Conservation (phyloP, 805 yeast genomes). For the Candida corydali region DNA sequence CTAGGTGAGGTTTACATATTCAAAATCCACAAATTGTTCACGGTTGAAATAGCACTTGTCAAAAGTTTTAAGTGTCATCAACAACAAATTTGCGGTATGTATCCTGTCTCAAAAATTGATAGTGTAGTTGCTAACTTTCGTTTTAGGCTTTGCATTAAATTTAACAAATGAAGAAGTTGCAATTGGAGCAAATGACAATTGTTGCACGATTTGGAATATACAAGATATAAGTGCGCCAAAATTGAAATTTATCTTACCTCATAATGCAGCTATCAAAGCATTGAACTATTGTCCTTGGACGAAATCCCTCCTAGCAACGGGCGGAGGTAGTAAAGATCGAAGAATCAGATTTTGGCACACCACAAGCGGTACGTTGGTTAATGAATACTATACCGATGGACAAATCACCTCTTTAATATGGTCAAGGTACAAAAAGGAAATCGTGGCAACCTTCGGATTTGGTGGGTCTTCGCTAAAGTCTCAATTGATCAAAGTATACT, state of each 20-base stretch:
- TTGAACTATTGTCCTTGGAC: slow-evolving; percentile 92
- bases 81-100: slow-evolving; percentile 38
- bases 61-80: slow-evolving; percentile 23
- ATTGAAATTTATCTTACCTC: slow-evolving; percentile 50
- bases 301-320: slow-evolving; percentile 74
- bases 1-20: slow-evolving; percentile 52
- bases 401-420: slow-evolving; percentile 80
- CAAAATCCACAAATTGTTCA: slow-evolving; percentile 18
- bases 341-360: slow-evolving; percentile 87
- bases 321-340: slow-evolving; percentile 84
- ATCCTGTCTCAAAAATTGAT: neutral
- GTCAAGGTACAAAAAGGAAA: slow-evolving; percentile 61
- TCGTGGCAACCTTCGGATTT: slow-evolving; percentile 81
- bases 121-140: slow-evolving; percentile 15
- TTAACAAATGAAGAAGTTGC: slow-evolving; percentile 55
- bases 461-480: slow-evolving; percentile 49
- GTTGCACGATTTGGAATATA: slow-evolving; percentile 75
- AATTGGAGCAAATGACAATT: slow-evolving; percentile 81
- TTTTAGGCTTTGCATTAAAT: slow-evolving; percentile 59
- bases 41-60: slow-evolving; percentile 4
- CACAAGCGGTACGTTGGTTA: slow-evolving; percentile 65
- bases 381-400: slow-evolving; percentile 52
- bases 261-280: slow-evolving; percentile 86
- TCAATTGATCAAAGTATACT: slow-evolving; percentile 52
- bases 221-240: slow-evolving; percentile 35